These are phyloP conservation scores for Collybiopsis luxurians DNA, from an alignment of 768 basidiomycete species.

Conservation along the genomic window DNA sequence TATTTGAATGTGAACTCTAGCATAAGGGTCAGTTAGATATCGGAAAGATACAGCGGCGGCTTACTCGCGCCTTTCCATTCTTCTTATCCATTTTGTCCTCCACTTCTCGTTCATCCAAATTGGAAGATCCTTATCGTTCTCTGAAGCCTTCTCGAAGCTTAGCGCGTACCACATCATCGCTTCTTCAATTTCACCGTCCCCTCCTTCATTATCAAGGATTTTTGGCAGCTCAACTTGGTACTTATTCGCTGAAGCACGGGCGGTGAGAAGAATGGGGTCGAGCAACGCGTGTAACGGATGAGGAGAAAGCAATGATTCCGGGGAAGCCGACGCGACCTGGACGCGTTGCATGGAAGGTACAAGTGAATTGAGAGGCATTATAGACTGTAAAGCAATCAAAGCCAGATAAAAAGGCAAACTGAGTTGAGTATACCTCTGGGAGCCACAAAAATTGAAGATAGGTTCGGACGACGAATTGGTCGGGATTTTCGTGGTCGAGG, in stretches of 20 bases:
- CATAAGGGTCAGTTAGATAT: conserved; percentile 2
- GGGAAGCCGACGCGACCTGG: conserved; percentile 26
- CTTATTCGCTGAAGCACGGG: conserved; percentile 52
- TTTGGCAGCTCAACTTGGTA: conserved; percentile 63
- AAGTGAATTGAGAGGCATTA: conserved; percentile 63
- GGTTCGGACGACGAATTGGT: conserved; percentile 56
- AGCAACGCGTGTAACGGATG: conserved; percentile 61
- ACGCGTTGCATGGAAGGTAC: conserved; percentile 57
- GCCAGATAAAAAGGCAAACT: not conserved
- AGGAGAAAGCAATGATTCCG: conserved; percentile 17
- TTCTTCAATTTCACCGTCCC: conserved; percentile 64
- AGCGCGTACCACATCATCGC: conserved; percentile 76
- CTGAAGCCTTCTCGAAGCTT: conserved; percentile 50
- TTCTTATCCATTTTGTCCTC: conserved; percentile 54
- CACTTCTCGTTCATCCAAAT: conserved; percentile 54
- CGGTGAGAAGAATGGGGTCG: conserved; percentile 61
- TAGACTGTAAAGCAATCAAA: conserved; percentile 42
- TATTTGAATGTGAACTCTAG: conserved; percentile 74
- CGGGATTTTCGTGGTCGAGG: conserved; percentile 41
- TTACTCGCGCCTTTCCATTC: conserved; percentile 70
- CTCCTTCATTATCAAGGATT: conserved; percentile 57
- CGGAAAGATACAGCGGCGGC: conserved; percentile 12
- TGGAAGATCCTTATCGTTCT: conserved; percentile 16
- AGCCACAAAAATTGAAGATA: conserved; percentile 81
- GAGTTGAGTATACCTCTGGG: conserved; percentile 51